These are phyloP conservation scores for Aspergillus sp. DNA, from an alignment of 2,329 filamentous ascomycete genomes.

Conservation along the genomic window DNA sequence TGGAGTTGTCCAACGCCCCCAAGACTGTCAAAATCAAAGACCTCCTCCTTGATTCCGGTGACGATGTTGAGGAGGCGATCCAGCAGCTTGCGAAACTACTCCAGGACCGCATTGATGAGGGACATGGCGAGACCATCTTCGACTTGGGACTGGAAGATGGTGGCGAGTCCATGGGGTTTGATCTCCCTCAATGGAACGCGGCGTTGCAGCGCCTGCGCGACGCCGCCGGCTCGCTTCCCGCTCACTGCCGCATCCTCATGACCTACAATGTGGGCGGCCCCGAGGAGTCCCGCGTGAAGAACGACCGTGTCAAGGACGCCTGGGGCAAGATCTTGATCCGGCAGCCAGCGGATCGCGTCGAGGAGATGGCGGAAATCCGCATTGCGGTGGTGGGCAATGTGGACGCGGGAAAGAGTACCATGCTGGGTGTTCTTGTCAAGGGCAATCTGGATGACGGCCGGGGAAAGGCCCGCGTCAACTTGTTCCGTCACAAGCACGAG, in stretches of 20 bases:
- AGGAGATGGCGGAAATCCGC: conserved; percentile 90
- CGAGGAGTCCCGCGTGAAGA: conserved; percentile 64
- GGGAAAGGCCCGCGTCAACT: conserved; percentile 87
- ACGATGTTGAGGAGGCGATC: conserved; percentile 58
- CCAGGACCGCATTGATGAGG: conserved; percentile 70
- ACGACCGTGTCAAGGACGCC: conserved; percentile 67
- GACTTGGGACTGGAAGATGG: conserved; percentile 90
- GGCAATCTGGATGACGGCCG: conserved; percentile 92
- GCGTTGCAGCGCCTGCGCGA: conserved; percentile 65
- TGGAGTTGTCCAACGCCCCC: conserved; percentile 68
- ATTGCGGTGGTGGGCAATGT: conserved; percentile 98
- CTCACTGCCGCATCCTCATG: conserved; percentile 77
- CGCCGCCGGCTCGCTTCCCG: conserved; percentile 63
- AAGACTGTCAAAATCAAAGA: conserved; percentile 67
- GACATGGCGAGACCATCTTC: conserved; percentile 84
- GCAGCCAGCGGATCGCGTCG: conserved; percentile 67
- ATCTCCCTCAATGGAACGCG: conserved; percentile 68
- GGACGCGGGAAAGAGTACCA: conserved; percentile 94
- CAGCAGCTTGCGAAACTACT: conserved; percentile 65
- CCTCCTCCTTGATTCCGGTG: conserved; percentile 60
- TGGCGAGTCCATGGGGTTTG: conserved; percentile 78
- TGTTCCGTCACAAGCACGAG: conserved; percentile 97
- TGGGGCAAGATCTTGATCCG: conserved; percentile 86
- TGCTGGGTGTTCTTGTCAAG: conserved; percentile 93
- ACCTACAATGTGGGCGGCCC: conserved; percentile 86